phyloP scores from a whole-genome alignment of 441 rosid genomes.

The Mallotus japonicus region DNA sequence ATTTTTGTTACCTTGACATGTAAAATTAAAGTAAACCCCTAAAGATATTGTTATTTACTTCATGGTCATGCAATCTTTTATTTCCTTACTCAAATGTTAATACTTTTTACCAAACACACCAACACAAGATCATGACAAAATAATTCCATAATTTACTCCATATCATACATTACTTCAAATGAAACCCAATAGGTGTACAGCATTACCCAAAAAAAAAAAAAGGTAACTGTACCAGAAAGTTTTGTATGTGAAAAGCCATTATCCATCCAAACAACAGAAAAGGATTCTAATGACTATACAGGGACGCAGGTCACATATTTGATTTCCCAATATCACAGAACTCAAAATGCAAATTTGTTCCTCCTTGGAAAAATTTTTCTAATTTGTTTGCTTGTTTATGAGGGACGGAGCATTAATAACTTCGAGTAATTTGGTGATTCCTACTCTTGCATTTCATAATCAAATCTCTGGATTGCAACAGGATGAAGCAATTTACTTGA shows the following conservation, averaged over 20 bases:
- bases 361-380: neutral
- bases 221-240: neutral
- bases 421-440: neutral
- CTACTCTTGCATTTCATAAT: neutral
- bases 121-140: neutral
- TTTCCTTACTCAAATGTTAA: neutral
- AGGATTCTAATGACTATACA: neutral
- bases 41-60: neutral
- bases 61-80: neutral
- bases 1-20: constrained; percentile 14
- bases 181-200: neutral
- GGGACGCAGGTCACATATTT: neutral
- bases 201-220: too few relatives aligned
- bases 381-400: neutral
- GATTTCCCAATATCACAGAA: neutral
- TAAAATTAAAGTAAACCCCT: neutral
- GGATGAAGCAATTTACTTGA: neutral
- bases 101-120: neutral
- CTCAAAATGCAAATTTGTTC: too few relatives aligned
- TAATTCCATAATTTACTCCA: neutral
- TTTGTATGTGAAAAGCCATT: neutral
- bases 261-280: neutral
- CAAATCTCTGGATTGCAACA: neutral
- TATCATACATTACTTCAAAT: neutral
- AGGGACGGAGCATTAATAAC: neutral